phyloP scores from a whole-genome alignment of 2,329 filamentous ascomycete species.

The Clarireedia monteithiana region DNA sequence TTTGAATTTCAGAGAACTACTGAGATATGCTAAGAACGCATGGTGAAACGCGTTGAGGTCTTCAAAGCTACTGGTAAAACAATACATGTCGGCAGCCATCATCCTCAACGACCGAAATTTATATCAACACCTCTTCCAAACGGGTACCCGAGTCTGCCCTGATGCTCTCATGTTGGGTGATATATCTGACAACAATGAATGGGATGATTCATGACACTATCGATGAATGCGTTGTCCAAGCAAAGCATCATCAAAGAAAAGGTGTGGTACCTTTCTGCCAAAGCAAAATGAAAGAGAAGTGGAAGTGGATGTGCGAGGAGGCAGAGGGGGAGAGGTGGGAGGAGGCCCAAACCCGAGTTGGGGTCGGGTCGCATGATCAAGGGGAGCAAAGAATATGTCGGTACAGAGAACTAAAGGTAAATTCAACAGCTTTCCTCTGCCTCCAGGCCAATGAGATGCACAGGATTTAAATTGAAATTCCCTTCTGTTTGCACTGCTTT shows the following conservation, averaged over 20 bases:
- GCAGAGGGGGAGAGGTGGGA: background rate
- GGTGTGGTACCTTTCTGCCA: background rate
- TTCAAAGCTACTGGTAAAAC: too few species aligned
- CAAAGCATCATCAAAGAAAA: background rate
- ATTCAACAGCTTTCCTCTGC: background rate
- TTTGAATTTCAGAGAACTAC: constrained; percentile 1
- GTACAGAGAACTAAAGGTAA: background rate
- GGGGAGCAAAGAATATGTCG: background rate
- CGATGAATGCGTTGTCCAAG: background rate
- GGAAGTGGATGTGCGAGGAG: background rate
- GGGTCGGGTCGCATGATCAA: constrained; percentile 6
- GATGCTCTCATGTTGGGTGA: too few species aligned
- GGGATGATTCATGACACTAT: background rate
- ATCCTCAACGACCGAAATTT: background rate
- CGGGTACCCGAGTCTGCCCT: too few species aligned
- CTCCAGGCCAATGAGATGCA: background rate
- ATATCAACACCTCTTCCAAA: background rate
- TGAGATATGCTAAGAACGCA: background rate
- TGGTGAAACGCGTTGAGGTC: too few species aligned
- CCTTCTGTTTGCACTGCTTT: constrained; percentile 3
- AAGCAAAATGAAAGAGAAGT: background rate
- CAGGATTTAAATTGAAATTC: background rate
- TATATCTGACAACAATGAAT: too few species aligned
- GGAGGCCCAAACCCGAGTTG: background rate
- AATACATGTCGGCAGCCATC: too few species aligned